Evolutionary conservation across 495 filamentous ascomycete genomes (phyloP), one percentile per base, ranked within the genome.

Genomic region (Darksidea phi): DNA sequence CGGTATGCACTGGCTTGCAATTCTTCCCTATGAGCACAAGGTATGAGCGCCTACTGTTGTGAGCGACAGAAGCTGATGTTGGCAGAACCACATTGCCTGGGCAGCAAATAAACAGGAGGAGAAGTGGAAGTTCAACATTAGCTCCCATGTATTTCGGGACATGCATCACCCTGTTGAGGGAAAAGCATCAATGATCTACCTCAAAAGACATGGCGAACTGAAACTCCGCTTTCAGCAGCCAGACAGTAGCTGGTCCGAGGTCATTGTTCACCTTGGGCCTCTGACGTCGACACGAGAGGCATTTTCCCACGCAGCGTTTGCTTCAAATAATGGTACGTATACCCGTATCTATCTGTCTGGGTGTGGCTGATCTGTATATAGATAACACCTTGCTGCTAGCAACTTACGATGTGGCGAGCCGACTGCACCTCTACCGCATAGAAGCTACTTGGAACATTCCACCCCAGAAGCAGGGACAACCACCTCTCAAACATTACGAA

Each of bases 221-320:
- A 84, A 82, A 61, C 73, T 94, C 37, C 75, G 91, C 24, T 93
- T 82, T 61, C 88, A 92, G 57, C 85, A 82, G 56, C 75, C 76
- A 23, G 89, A 86, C 70, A 78, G 74, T 63, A 80, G 81, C 67
- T 85, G 87, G 77, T 80, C 84, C 46, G 86, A 91, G 63, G 80
- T 83, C 2, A 80, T 79, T 12, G 73, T 84, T 1, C 85, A 91
- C 57, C 67, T 94, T 34, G 89, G 92, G 63, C 86, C 80, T 63
- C 79, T 87, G 26, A 79, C 80, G 11, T 82, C 83, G 11, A 86
- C 84, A 11, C 82, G 87, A 49, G 84, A 90, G 48, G 66, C 88
- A 15, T 78, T 95, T 34, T 91, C 89, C 3, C 91, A 96, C 74
- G 89, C 90, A 2, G 81, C 91, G 13, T 76, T 94, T 56, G 86